phyloP scores from a whole-genome alignment of 495 filamentous ascomycete genomes.

The Penicillium psychrofluorescens region DNA sequence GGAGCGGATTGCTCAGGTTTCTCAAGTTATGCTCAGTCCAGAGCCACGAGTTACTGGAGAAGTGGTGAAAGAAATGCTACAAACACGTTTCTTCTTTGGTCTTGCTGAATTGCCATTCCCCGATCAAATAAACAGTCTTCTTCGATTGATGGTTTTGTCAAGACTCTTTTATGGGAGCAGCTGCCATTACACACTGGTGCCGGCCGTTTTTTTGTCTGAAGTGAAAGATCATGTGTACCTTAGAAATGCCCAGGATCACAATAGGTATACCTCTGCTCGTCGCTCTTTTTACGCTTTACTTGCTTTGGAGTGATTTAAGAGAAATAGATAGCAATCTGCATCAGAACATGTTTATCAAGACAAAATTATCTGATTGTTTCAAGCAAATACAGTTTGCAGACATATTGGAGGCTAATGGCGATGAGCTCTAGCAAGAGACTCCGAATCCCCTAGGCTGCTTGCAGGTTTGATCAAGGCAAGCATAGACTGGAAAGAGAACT shows the following conservation, averaged over 20 bases:
- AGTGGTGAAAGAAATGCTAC: constrained; percentile 19
- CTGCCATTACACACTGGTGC: constrained; percentile 23
- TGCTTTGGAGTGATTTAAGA: too few species aligned
- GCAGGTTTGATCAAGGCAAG: too few species aligned
- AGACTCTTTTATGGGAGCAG: constrained; percentile 44
- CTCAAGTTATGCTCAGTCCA: constrained; percentile 4
- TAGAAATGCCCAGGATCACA: constrained; percentile 4
- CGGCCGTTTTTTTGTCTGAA: constrained; percentile 6
- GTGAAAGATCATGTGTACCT: not conserved
- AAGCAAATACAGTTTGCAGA: too few species aligned
- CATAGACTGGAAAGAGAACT: too few species aligned
- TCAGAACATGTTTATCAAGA: too few species aligned
- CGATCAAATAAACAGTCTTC: constrained; percentile 29
- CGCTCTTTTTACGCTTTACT: too few species aligned
- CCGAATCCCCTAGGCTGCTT: too few species aligned
- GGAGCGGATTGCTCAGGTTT: constrained; percentile 32
- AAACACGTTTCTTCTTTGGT: constrained; percentile 40
- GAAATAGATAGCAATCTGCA: too few species aligned
- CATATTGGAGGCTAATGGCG: too few species aligned
- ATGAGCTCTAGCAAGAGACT: not conserved
- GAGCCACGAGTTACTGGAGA: constrained; percentile 6
- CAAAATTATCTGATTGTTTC: too few species aligned
- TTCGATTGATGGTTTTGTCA: constrained; percentile 16
- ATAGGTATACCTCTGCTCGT: too few species aligned
- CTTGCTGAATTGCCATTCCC: constrained; percentile 45